Percentiles rank a stretch among this genome's conserved stretches.
Conservation (phyloP, 2,329 filamentous ascomycete species). For the Immersiporthe knoxdaviesiana region DNA sequence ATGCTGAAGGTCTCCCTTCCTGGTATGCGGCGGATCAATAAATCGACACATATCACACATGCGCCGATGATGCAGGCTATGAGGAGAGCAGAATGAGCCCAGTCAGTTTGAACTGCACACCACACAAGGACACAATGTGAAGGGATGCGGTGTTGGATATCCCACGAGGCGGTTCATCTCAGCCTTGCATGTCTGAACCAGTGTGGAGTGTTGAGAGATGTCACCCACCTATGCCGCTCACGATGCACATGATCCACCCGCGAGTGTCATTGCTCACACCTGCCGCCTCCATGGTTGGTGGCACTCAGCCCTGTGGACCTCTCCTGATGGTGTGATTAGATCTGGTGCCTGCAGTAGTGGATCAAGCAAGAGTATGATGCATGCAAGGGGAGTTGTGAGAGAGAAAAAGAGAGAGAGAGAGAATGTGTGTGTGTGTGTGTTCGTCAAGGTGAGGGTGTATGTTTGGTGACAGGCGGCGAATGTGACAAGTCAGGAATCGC, state of each 20-base stretch:
- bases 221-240: constrained; percentile 71
- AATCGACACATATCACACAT: constrained; percentile 83
- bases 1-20: constrained; percentile 80
- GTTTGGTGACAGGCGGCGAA: background rate
- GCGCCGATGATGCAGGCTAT: constrained; percentile 73
- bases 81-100: constrained; percentile 24
- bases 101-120: constrained; percentile 5
- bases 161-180: constrained; percentile 6
- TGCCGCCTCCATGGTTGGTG: constrained; percentile 44
- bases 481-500: constrained; percentile 3
- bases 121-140: background rate
- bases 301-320: constrained; percentile 26
- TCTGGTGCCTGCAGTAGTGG: constrained; percentile 28
- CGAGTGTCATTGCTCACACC: constrained; percentile 77
- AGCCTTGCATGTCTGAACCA: constrained; percentile 2
- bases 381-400: background rate
- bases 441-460: background rate
- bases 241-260: constrained; percentile 90
- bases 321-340: constrained; percentile 19
- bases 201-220: constrained; percentile 15
- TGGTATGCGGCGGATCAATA: constrained; percentile 73
- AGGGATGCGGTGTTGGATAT: background rate
- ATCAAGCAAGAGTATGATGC: constrained; percentile 9
- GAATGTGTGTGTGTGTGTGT: too few species aligned
- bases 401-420: background rate